phyloP scores from a whole-genome alignment of 2,329 filamentous ascomycete genomes.

The Cytospora piceae region DNA sequence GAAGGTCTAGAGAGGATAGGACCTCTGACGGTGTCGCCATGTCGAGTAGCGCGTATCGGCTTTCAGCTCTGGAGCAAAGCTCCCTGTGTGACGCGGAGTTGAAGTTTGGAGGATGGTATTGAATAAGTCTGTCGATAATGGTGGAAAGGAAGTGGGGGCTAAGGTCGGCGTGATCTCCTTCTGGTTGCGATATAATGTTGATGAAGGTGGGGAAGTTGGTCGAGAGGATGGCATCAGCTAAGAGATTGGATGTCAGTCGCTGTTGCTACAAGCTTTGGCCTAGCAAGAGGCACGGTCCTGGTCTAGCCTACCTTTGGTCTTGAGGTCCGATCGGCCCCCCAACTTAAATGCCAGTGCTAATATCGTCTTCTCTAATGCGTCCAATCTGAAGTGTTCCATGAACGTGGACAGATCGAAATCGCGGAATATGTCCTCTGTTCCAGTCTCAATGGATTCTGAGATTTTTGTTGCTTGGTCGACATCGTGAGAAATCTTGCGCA shows the following conservation, averaged over 20 bases:
- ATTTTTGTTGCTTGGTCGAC: constrained; percentile 85
- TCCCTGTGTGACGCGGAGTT: constrained; percentile 75
- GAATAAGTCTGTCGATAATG: constrained; percentile 83
- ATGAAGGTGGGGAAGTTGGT: constrained; percentile 79
- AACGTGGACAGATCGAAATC: constrained; percentile 97
- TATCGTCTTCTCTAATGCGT: constrained; percentile 84
- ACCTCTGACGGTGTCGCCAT: constrained; percentile 71
- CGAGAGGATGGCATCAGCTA: constrained; percentile 88
- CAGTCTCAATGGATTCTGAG: constrained; percentile 88
- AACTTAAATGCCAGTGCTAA: constrained; percentile 88
- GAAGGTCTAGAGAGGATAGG: constrained; percentile 70
- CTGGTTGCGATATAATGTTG: constrained; percentile 70
- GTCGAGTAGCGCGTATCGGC: constrained; percentile 69
- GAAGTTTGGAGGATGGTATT: constrained; percentile 85
- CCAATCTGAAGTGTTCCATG: constrained; percentile 93
- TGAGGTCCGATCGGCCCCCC: constrained; percentile 78
- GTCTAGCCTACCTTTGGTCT: constrained; percentile 77
- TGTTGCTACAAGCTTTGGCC: not conserved
- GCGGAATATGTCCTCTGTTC: constrained; percentile 89
- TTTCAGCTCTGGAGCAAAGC: constrained; percentile 65
- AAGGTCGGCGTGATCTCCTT: constrained; percentile 68
- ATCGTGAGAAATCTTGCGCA: constrained; percentile 83
- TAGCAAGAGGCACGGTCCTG: not conserved
- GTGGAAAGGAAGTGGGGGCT: constrained; percentile 72
- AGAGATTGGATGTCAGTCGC: constrained; percentile 14